Percentiles rank a stretch among this genome's conserved stretches.
Evolutionary conservation across 2,329 filamentous ascomycete species (phyloP).

Genomic region (Penicillium sp.): DNA sequence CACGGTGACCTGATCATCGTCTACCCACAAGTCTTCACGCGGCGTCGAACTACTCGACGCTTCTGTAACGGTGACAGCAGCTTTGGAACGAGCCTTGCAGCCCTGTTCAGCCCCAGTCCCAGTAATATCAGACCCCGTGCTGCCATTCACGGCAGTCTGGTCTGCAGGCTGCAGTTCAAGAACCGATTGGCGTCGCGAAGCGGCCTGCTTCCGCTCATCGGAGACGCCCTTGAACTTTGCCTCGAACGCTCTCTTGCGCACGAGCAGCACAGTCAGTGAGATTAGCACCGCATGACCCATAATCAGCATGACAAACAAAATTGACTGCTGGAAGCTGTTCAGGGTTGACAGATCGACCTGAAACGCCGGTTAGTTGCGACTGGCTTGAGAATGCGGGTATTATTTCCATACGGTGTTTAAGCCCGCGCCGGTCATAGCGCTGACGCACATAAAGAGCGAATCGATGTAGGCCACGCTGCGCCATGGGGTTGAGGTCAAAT

Average conservation of each 20-base stretch:
- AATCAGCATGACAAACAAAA: slow-evolving; percentile 67
- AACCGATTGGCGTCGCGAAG: slow-evolving; percentile 11
- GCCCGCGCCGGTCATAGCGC: slow-evolving; percentile 68
- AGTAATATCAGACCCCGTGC: neutral
- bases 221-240: slow-evolving; percentile 59
- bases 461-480: slow-evolving; percentile 62
- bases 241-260: slow-evolving; percentile 65
- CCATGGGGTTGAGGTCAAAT: slow-evolving; percentile 52
- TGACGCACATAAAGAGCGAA: slow-evolving; percentile 66
- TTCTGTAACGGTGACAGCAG: slow-evolving; percentile 1
- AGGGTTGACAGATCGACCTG: slow-evolving; percentile 56
- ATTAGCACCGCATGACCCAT: slow-evolving; percentile 69
- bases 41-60: slow-evolving; percentile 1
- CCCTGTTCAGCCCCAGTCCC: neutral
- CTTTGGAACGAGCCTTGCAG: slow-evolving; percentile 1
- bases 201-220: slow-evolving; percentile 27
- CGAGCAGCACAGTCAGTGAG: slow-evolving; percentile 63
- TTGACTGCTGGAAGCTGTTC: slow-evolving; percentile 68
- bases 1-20: slow-evolving; percentile 34
- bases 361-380: slow-evolving; percentile 28
- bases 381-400: neutral
- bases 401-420: slow-evolving; percentile 58
- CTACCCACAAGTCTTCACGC: slow-evolving; percentile 27
- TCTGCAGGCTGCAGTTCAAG: slow-evolving; percentile 8
- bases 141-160: neutral